Base-by-base conservation (phyloP, 2,329 filamentous ascomycete genomes). In the Fusarium mangiferae region DNA sequence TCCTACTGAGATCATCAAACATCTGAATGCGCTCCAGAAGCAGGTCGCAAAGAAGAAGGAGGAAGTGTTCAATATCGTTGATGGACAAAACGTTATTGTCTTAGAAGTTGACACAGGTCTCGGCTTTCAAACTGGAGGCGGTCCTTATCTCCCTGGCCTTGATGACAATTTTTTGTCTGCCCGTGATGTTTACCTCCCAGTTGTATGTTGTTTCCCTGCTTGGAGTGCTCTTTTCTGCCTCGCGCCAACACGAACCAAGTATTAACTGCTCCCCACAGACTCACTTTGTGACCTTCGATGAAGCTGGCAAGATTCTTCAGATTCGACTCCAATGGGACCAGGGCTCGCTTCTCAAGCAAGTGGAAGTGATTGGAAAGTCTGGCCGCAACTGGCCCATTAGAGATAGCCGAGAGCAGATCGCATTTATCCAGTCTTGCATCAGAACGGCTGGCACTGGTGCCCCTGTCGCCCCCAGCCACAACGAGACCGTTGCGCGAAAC, bases 271-370 rank as follows among this genome's bases (percentile, higher is more conserved):
- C 38, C 17, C 38, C 24, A 17, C 82, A 96, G 94, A 89, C 92
- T 78, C 96, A 99, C 85, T 91, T 98, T 74, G 95, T 99, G 75
- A 90, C 90, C 66, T 98, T 98, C 83, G 90, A 97, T 82, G 81
- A 83, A 74, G 83, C 92, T 52, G 90, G 91, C 81, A 95, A 94
- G 85, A 98, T 99, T 80, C 83, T 89, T 68, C 94, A 96, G 82
- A 93, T 98, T 74, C 93, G 96, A 77, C 90, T 96, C 76, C 94
- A 93, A 82, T 99, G 96, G 96, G 96, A 99, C 82, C 96, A 99
- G 83, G 95, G 92, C 70, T 93, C 94, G 61, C 89, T 99, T 45
- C 89, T 99, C 75, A 98, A 96, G 85, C 93, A 97, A 82, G 89
- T 98, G 73, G 95, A 98, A 72, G 91, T 98, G 64, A 98, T 99